Conservation (phyloP, 768 basidiomycete genomes). For the Termitomyces sp. region DNA sequence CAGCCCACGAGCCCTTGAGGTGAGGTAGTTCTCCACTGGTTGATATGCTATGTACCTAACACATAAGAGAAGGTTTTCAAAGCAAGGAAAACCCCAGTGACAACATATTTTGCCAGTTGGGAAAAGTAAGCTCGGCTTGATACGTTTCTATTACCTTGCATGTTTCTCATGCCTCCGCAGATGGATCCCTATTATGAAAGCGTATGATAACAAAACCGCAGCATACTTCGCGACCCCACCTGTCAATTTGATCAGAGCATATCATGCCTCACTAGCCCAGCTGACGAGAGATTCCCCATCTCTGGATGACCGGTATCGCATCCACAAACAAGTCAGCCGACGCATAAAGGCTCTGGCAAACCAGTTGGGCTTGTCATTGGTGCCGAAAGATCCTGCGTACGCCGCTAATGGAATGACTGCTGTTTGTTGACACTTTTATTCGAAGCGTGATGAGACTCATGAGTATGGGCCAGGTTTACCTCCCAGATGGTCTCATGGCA, state of each 20-base stretch:
- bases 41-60: not conserved
- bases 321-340: slow-evolving; percentile 62
- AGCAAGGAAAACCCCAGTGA: slow-evolving; percentile 52
- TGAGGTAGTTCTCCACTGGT: not conserved
- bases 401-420: slow-evolving; percentile 91
- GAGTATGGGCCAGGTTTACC: slow-evolving; percentile 47
- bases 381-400: slow-evolving; percentile 51
- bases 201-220: slow-evolving; percentile 70
- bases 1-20: slow-evolving; percentile 67
- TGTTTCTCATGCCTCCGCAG: slow-evolving; percentile 26
- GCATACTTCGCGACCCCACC: slow-evolving; percentile 90
- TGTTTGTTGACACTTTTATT: slow-evolving; percentile 27
- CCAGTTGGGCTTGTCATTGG: slow-evolving; percentile 62
- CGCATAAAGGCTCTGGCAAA: slow-evolving; percentile 61
- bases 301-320: slow-evolving; percentile 65
- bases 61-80: slow-evolving; percentile 44
- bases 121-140: slow-evolving; percentile 45
- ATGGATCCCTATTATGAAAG: slow-evolving; percentile 85
- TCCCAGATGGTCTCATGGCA: slow-evolving; percentile 67
- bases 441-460: not conserved
- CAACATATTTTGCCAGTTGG: slow-evolving; percentile 83
- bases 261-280: slow-evolving; percentile 67
- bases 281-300: slow-evolving; percentile 58
- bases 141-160: slow-evolving; percentile 6
- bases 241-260: slow-evolving; percentile 83